Base-by-base conservation (phyloP, 306 rosid genomes). In the Prinsepia uniflora region DNA sequence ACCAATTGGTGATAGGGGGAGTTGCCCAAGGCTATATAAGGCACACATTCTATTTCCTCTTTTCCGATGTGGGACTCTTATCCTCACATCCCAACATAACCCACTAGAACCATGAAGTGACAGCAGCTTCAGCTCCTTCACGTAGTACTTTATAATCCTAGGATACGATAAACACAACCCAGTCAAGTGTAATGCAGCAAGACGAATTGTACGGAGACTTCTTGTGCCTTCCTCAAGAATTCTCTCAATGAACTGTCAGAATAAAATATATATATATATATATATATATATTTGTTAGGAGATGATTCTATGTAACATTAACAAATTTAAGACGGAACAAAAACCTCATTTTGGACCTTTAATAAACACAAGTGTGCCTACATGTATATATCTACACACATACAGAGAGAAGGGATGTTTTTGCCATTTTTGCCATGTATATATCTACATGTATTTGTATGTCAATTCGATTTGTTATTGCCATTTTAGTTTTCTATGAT, bases 171-270 rank as follows among this genome's bases (percentile, higher is more conserved):
- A 83, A 96, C 88, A 93, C 67, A 93, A 78, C 62, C 98, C 97
- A 3, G 97, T 82, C 74, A 93, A 85, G 82, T 90, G 98, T 80
- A 93, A 80, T 69, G 98, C 97, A n/a, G 94, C 92, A 68, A 93
- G 92, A 75, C 97, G 98, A 81, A 90, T 90, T 76, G 98, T 93
- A 34, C 98, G 94, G 54, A 97, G 98, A 78, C 98, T 93, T 70
- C 84, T 93, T 46, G 86, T 90, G 67, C 98, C 97, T 80, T 90
- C 98, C 84, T 87, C 92, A 7, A 93, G 85, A 84, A 93, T 80
- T 75, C 88, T 90, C 76, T 81, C 86, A 73, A 90, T 63, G 71
- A 93, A 88, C 98, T 93, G 84, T 72, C 74, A 57, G 49, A 59
- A 70, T 41, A 56, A 49, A 44, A 74, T 53, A 77, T 24, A 24